phyloP scores from a whole-genome alignment of 495 filamentous ascomycete species.

The Schizothecium vesticola region DNA sequence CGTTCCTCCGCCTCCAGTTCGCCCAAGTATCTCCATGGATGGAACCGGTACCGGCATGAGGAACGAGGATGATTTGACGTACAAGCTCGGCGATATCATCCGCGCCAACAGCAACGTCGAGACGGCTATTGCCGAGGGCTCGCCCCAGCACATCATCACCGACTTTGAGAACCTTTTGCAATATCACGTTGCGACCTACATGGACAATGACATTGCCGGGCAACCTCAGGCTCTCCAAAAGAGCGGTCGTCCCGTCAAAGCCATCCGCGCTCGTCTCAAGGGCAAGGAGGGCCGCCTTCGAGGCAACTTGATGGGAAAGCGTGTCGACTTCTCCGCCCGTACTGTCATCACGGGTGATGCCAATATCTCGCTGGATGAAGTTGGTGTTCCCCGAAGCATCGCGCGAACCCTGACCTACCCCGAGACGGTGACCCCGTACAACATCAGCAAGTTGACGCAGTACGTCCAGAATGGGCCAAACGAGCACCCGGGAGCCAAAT shows the following conservation, averaged over 20 bases:
- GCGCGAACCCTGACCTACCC: conserved; percentile 90
- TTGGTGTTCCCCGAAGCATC: conserved; percentile 87
- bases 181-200: conserved; percentile 97
- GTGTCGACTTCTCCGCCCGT: conserved; percentile 98
- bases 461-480: conserved; percentile 90
- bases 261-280: conserved; percentile 92
- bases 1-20: conserved; percentile 90
- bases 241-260: conserved; percentile 90
- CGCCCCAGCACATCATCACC: conserved; percentile 77
- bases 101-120: conserved; percentile 93
- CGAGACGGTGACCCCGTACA: conserved; percentile 96
- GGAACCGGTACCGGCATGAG: conserved; percentile 79
- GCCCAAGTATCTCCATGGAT: conserved; percentile 91
- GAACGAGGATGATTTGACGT: conserved; percentile 97
- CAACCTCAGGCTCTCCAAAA: conserved; percentile 95
- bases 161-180: conserved; percentile 93
- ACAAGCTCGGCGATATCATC: conserved; percentile 97
- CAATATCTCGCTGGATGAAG: conserved; percentile 91
- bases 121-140: conserved; percentile 79
- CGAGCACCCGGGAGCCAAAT: conserved; percentile 89
- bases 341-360: conserved; percentile 99
- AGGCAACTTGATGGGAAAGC: conserved; percentile 98
- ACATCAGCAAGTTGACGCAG: conserved; percentile 84
- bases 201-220: conserved; percentile 98
- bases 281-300: conserved; percentile 96